A percentile compares a stretch with the other conserved stretches of the same genome.
These are phyloP conservation scores for Cercospora sp. DNA, from an alignment of 2,329 filamentous ascomycete genomes.

Conservation along the genomic window DNA sequence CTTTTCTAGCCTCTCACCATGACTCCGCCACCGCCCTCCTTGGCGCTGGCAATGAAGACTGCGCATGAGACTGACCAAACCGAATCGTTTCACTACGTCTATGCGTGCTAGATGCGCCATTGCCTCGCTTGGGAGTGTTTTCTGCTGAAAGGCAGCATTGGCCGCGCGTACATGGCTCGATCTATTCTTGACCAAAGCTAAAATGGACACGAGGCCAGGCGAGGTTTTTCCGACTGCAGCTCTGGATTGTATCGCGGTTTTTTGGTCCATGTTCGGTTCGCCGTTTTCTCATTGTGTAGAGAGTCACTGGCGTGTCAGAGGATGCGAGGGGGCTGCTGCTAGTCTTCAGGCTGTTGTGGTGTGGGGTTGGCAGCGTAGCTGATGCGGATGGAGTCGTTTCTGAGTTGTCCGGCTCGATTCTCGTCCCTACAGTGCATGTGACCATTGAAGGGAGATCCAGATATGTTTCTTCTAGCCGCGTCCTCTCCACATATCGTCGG, in stretches of 20 bases:
- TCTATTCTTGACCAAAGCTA: background rate
- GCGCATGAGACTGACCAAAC: background rate
- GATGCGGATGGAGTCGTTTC: background rate
- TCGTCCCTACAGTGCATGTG: background rate
- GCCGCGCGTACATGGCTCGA: background rate
- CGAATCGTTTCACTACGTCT: background rate
- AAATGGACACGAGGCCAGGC: background rate
- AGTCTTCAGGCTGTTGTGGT: background rate
- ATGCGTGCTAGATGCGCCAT: background rate
- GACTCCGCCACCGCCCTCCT: background rate
- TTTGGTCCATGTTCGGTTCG: background rate
- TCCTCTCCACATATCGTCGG: constrained; percentile 52
- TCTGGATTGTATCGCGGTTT: background rate
- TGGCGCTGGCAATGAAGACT: background rate
- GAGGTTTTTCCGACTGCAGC: background rate
- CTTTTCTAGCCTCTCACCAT: background rate
- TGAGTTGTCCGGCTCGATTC: background rate
- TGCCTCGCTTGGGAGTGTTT: background rate
- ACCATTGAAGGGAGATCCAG: background rate
- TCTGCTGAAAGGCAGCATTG: background rate
- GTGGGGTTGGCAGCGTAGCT: background rate
- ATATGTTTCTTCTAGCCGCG: background rate
- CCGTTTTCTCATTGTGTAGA: background rate
- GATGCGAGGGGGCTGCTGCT: background rate
- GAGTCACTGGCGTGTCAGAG: background rate